Evolutionary conservation across 805 yeast genomes (phyloP), one percentile per base, ranked within the genome.

Genomic region (Candida glaebosa): DNA sequence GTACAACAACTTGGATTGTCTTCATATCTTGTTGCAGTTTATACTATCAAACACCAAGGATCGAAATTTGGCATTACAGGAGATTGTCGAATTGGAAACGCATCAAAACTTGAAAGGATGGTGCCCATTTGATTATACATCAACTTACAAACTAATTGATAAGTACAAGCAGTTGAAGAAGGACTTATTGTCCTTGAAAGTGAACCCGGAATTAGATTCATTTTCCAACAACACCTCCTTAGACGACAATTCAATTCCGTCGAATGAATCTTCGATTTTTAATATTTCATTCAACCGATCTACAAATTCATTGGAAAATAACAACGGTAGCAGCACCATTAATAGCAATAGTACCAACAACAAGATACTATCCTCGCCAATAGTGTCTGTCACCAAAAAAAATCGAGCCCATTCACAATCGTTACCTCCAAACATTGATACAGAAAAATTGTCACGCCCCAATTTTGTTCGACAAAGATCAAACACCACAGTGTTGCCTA

Each of bases 391-490:
- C 40, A 50, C 56, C 10, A 42, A 41, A 9, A 31, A 44, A 32
- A 48, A 48, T n/a, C 46, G 69, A 36, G 53, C 61, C 5, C 67
- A 65, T 45, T 61, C 67, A 10, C 63, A 54, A 37, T 63, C 69
- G 2, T 49, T 65, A 24, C 69, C 70, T 3, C 40, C 51, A 12
- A 9, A 24, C 4, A 28, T 18, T 3, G 34, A 30, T 16, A 22
- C 45, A 14, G 37, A 37, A 7, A 43, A 49, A 10, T 41, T 35
- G 12, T 7, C 18, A 5, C 35, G 36, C 12, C 44, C 49, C 14
- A 31, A 19, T n/a, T 31, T 39, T 12, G 39, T 31, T 10, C 43
- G 61, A 15, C 49, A 47, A 34, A 40, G 63, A 14, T 47, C 68
- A 36, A 51, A 54, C 39, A 49, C 67, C 24, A 38, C 57, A 32